Evolutionary conservation across 768 basidiomycete genomes (phyloP), one percentile per base, ranked within the genome.

Genomic region (Piloderma croceum): DNA sequence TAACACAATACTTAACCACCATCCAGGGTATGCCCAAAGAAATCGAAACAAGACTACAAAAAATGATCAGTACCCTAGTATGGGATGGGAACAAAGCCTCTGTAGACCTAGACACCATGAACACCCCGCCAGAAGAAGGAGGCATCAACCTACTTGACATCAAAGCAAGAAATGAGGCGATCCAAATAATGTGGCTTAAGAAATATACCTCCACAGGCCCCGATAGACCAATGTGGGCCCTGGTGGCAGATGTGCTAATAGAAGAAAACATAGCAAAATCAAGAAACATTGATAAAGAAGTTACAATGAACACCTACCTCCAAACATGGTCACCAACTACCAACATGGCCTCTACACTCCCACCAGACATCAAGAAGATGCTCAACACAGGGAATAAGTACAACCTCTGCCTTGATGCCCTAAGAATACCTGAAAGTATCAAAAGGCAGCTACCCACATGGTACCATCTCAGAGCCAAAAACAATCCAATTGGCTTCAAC

Each of bases 11-110:
- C 48, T 51, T 62, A 0, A 55, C 56, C 0, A 47, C 45, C 13
- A 60, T 60, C 0, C 62, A 62, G 29, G 57, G 56, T 0, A 64
- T 64, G 61, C 62, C 60, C 3, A 17, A 31, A 1, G 21, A 41
- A 0, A 34, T 57, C 0, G 47, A 52, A 1, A 15, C 37, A 6
- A 10, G 38, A n/a, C 46, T 63, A 0, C 42, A 13, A 0, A 55
- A 54, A 21, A 29, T 44, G 2, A 48, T 50, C 1, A 37, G 41
- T 1, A 35, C 32, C 3, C 62, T 62, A 37, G 25, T 58, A 0
- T 57, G 56, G 53, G 31, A 42, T 1, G 24, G 20, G 1, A 1
- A 24, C 7, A 6, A 7, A 2, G 42, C 51, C 0, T 39, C 36
- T 6, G 31, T 52, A 3, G 23, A 23, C 11, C 15, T 18, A 4